Evolutionary conservation across 345 rosid genomes (phyloP).

Genomic region (Linum lewisii): DNA sequence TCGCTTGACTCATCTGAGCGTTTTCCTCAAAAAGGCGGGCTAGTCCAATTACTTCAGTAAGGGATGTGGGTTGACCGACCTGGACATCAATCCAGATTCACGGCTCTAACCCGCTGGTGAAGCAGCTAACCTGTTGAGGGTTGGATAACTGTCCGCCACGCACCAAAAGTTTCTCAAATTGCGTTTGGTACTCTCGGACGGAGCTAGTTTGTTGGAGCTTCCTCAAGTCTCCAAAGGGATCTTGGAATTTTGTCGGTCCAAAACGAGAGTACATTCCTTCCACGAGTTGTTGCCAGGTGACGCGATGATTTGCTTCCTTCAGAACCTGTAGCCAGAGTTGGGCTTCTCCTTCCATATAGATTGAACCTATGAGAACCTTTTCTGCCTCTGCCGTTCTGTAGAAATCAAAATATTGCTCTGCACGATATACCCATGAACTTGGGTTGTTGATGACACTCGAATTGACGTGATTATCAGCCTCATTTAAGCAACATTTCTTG

Average conservation of each 20-base stretch:
- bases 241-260: background rate
- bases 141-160: no score
- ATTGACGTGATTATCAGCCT: no score
- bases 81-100: background rate
- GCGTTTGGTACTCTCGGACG: background rate
- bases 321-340: background rate
- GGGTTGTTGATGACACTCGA: no score
- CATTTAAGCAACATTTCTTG: no score
- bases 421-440: background rate
- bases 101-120: slow-evolving; percentile 1
- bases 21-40: slow-evolving; percentile 5
- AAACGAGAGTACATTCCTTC: background rate
- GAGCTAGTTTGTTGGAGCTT: background rate
- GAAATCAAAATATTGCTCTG: background rate
- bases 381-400: background rate
- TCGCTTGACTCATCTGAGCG: no score
- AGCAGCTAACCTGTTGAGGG: no score
- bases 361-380: background rate
- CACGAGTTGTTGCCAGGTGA: background rate
- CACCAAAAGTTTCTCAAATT: no score
- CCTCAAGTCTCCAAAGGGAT: background rate
- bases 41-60: background rate
- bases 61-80: background rate
- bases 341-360: background rate
- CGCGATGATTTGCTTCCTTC: background rate